Percentiles rank a stretch among this genome's conserved stretches.
Conservation (phyloP, 805 yeast species). For the Grigorovia yakushimaensis region DNA sequence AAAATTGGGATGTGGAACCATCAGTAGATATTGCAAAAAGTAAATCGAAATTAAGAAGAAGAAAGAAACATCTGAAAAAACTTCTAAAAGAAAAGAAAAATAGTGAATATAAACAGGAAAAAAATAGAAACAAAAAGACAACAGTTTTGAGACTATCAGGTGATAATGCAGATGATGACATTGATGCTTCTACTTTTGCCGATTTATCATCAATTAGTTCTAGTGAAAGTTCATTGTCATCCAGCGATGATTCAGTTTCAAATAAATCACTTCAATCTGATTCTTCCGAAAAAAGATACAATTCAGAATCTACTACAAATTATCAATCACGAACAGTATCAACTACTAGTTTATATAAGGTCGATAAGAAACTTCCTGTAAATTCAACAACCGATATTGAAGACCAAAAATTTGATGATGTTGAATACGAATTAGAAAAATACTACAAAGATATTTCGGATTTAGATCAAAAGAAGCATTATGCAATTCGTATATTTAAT, state of each 20-base stretch:
- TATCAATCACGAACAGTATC: slow-evolving; percentile 3
- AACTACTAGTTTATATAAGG: slow-evolving; percentile 2
- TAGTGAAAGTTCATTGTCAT: neutral
- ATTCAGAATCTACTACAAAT: neutral
- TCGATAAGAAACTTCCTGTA: neutral
- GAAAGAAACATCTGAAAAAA: neutral
- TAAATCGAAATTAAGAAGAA: slow-evolving; percentile 2
- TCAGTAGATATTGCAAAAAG: slow-evolving; percentile 8
- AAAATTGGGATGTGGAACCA: slow-evolving; percentile 49
- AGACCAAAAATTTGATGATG: slow-evolving; percentile 29
- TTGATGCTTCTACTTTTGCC: neutral
- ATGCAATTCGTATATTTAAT: slow-evolving; percentile 60
- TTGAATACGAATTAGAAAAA: slow-evolving; percentile 30
- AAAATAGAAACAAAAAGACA: neutral
- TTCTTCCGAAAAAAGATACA: neutral
- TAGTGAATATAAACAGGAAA: neutral
- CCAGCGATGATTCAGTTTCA: neutral
- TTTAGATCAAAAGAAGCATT: slow-evolving; percentile 24
- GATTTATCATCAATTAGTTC: neutral
- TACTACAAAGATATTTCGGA: slow-evolving; percentile 30
- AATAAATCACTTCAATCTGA: neutral
- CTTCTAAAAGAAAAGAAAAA: neutral
- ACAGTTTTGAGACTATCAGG: neutral
- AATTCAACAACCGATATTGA: slow-evolving; percentile 5
- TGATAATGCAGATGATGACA: neutral